phyloP scores from a whole-genome alignment of 2,329 filamentous ascomycete species.

The Aspergillus unguis region DNA sequence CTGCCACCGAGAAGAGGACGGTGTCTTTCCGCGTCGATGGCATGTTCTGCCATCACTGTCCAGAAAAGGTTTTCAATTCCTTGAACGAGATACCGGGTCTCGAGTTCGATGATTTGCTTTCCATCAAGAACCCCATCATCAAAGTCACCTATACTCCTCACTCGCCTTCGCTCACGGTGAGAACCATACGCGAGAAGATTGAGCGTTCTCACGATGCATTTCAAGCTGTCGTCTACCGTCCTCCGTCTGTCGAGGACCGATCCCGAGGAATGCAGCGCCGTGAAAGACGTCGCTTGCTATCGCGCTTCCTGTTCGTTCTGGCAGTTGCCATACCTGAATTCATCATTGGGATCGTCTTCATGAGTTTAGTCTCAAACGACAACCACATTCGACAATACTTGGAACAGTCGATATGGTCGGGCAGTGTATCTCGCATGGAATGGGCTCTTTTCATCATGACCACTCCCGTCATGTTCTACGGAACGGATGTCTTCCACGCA shows the following conservation, averaged over 20 bases:
- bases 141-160: constrained; percentile 68
- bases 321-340: constrained; percentile 76
- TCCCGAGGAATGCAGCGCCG: constrained; percentile 67
- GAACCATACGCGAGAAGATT: constrained; percentile 68
- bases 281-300: constrained; percentile 66
- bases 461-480: constrained; percentile 82
- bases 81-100: constrained; percentile 49
- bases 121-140: constrained; percentile 63
- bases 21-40: constrained; percentile 66
- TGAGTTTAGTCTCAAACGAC: constrained; percentile 68
- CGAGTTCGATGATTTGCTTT: constrained; percentile 44
- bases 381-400: constrained; percentile 62
- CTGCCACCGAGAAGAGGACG: constrained; percentile 46
- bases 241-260: constrained; percentile 78
- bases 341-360: constrained; percentile 83
- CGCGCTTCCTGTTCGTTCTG: constrained; percentile 67
- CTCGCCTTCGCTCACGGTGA: constrained; percentile 68
- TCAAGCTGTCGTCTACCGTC: constrained; percentile 68
- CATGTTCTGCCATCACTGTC: constrained; percentile 72
- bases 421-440: constrained; percentile 69
- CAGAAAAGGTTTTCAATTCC: constrained; percentile 43
- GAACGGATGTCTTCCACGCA: constrained; percentile 78
- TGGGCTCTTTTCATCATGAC: constrained; percentile 77
- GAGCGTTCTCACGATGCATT: constrained; percentile 64
- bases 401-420: constrained; percentile 67